phyloP scores from a whole-genome alignment of 805 yeast genomes.

The Kodamaea neixiangensis region DNA sequence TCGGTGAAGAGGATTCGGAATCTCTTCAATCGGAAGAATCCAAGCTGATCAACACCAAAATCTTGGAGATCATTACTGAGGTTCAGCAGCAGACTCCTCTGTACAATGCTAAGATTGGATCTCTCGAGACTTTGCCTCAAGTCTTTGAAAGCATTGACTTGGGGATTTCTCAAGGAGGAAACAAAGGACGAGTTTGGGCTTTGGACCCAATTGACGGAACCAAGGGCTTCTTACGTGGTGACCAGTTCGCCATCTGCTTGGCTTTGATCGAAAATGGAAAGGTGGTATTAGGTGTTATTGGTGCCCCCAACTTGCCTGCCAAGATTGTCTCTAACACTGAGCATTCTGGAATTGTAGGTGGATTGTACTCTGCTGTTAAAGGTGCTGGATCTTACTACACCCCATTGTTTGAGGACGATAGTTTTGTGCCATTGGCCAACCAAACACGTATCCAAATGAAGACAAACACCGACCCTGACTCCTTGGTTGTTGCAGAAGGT shows the following conservation, averaged over 20 bases:
- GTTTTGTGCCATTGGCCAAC: conserved; percentile 34
- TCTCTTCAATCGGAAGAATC: conserved; percentile 50
- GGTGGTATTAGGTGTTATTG: conserved; percentile 89
- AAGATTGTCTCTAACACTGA: conserved; percentile 39
- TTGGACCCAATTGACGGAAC: conserved; percentile 99
- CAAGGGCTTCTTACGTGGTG: conserved; percentile 91
- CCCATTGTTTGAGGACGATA: conserved; percentile 35
- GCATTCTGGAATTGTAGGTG: conserved; percentile 54
- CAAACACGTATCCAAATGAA: conserved; percentile 54
- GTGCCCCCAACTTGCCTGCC: conserved; percentile 87
- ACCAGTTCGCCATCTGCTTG: conserved; percentile 94
- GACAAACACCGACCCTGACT: conserved; percentile 43
- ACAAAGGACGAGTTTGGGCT: conserved; percentile 88
- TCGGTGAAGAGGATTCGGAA: conserved; percentile 91
- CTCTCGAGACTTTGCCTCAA: conserved; percentile 44
- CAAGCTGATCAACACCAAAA: conserved; percentile 48
- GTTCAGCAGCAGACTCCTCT: conserved; percentile 49
- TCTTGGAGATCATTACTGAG: conserved; percentile 58
- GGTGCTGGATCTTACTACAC: conserved; percentile 68
- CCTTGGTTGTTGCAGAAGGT: conserved; percentile 80
- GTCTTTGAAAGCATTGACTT: conserved; percentile 69
- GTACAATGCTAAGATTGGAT: conserved; percentile 37
- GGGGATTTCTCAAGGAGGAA: conserved; percentile 82
- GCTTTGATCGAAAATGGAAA: conserved; percentile 85
- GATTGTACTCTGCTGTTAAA: conserved; percentile 68